Evolutionary conservation across 768 basidiomycete genomes (phyloP).

Genomic region (Piloderma croceum): DNA sequence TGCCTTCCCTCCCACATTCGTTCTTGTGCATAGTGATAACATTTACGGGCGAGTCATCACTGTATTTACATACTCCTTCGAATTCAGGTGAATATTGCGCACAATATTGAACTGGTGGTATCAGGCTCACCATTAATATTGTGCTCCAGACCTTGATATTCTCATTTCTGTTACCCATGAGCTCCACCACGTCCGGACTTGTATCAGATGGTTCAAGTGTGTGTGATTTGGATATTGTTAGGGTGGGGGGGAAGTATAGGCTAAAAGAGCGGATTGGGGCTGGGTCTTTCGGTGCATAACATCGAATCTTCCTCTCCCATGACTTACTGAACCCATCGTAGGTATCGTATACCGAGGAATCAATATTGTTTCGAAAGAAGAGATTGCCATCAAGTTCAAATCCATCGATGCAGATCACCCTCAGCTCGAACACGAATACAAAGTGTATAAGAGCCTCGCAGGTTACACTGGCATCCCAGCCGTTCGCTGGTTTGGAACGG

Average conservation of each 20-base stretch:
- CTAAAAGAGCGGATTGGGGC: constrained; percentile 77
- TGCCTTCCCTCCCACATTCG: no score
- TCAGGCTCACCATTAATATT: no score
- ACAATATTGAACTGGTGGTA: no score
- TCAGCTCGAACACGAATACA: constrained; percentile 82
- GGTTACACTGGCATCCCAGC: constrained; percentile 87
- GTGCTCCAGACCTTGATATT: no score
- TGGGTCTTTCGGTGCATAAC: constrained; percentile 64
- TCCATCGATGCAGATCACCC: constrained; percentile 70
- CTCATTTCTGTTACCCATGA: no score
- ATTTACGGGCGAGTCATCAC: no score
- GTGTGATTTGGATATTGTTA: no score
- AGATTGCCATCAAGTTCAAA: constrained; percentile 80
- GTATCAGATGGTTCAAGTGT: no score
- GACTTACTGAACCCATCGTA: constrained; percentile 23
- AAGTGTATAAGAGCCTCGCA: constrained; percentile 88
- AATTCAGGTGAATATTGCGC: no score
- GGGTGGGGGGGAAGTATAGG: constrained; percentile 75
- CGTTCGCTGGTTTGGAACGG: constrained; percentile 87
- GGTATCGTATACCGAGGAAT: constrained; percentile 76
- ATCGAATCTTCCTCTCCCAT: constrained; percentile 1
- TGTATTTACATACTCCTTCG: no score
- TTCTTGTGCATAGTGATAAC: no score
- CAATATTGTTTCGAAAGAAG: constrained; percentile 76
- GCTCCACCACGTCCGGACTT: no score